Conservation (phyloP, 805 yeast genomes). For the Candida qinlingensis region DNA sequence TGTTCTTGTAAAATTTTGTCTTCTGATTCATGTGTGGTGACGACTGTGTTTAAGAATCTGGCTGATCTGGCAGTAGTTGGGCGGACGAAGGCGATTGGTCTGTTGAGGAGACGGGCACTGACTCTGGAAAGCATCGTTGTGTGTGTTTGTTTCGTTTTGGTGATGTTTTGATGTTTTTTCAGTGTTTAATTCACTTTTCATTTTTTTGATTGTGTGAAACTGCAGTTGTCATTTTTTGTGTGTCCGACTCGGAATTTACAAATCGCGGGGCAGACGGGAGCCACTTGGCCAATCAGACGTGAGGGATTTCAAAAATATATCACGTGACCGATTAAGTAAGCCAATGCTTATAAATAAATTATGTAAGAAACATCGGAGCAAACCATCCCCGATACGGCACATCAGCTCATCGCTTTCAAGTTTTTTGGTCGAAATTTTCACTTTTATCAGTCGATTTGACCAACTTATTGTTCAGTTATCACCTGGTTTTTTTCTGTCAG, state of each 20-base stretch:
- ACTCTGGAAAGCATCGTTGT: conserved; percentile 7
- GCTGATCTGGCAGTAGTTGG: conserved; percentile 9
- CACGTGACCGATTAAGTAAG: background rate
- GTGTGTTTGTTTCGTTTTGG: background rate
- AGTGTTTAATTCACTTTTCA: too few relatives aligned
- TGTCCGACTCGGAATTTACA: conserved; percentile 4
- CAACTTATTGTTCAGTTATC: too few relatives aligned
- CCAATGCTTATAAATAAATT: too few relatives aligned
- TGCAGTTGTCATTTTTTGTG: too few relatives aligned
- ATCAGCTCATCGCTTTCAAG: background rate
- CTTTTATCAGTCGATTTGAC: background rate
- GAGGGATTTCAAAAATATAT: conserved; percentile 1
- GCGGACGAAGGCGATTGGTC: conserved; percentile 7
- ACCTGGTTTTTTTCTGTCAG: background rate
- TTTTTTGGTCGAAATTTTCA: background rate
- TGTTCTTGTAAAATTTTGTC: conserved; percentile 69
- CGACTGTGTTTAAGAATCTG: conserved; percentile 33
- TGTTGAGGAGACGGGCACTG: conserved; percentile 7
- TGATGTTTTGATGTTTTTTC: background rate
- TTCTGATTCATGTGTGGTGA: conserved; percentile 57
- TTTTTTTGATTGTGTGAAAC: background rate
- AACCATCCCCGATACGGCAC: background rate
- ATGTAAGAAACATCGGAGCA: background rate
- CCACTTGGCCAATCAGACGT: conserved; percentile 3
- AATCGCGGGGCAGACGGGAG: background rate